These are phyloP conservation scores for Achaetomiella virescens DNA, from an alignment of 495 filamentous ascomycete genomes.

Conservation along the genomic window DNA sequence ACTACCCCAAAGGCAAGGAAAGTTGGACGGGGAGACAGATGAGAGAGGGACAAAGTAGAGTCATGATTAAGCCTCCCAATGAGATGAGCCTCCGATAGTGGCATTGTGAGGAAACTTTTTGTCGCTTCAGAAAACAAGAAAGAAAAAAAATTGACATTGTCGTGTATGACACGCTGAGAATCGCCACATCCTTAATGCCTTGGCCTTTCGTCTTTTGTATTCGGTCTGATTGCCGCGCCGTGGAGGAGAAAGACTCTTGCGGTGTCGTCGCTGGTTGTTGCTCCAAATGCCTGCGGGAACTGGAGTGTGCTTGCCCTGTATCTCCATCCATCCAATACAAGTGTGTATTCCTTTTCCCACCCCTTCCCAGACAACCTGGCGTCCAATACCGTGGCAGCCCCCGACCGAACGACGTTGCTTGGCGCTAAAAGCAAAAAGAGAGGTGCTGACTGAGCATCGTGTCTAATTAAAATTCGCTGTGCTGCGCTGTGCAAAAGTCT, in stretches of 20 bases:
- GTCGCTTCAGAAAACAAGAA: not conserved
- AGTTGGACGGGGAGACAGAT: not conserved
- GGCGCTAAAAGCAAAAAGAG: not conserved
- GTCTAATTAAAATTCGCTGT: slow-evolving; percentile 18
- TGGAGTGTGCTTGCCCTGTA: not conserved
- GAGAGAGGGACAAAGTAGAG: not conserved
- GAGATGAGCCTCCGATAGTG: not conserved
- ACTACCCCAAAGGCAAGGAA: not conserved
- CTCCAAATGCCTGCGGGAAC: too few species aligned
- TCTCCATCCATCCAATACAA: not conserved
- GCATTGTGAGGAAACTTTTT: not conserved
- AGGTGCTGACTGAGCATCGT: not conserved
- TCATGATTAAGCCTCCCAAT: not conserved
- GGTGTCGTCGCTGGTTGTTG: not conserved
- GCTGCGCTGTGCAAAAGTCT: slow-evolving; percentile 28
- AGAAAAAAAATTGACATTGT: not conserved
- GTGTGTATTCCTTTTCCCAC: not conserved
- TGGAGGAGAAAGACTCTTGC: not conserved
- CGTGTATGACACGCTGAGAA: not conserved
- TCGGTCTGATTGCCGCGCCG: not conserved
- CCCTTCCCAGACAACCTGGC: not conserved
- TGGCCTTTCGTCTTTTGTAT: not conserved
- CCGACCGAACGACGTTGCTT: not conserved
- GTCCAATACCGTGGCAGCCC: not conserved
- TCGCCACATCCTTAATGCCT: not conserved